Evolutionary conservation across 306 rosid genomes (phyloP).

Genomic region (Malus sylvestris): DNA sequence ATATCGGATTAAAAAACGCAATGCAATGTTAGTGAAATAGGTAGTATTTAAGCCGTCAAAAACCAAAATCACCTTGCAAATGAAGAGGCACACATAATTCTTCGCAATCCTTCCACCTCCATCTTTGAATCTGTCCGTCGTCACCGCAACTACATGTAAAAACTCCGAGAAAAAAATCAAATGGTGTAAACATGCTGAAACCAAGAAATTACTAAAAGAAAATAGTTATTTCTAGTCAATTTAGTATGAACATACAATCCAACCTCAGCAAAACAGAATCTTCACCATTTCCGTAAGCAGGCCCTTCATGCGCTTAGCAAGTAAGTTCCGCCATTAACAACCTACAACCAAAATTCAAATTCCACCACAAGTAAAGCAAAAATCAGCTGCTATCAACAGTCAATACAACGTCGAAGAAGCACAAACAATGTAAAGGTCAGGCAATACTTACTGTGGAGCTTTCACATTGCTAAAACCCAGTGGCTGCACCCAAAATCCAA

Average conservation of each 20-base stretch:
- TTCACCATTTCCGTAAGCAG: constrained; percentile 59
- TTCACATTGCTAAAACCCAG: constrained; percentile 34
- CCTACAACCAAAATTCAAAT: constrained; percentile 25
- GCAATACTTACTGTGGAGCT: constrained; percentile 42
- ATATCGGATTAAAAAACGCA: background rate
- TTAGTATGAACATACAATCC: background rate
- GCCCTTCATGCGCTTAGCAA: constrained; percentile 76
- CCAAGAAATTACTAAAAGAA: background rate
- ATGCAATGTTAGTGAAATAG: background rate
- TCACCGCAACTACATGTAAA: constrained; percentile 69
- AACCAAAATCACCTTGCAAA: constrained; percentile 38
- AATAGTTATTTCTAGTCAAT: background rate
- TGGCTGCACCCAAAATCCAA: constrained; percentile 40
- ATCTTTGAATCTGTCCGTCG: constrained; percentile 82
- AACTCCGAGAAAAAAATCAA: background rate
- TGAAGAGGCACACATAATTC: constrained; percentile 32
- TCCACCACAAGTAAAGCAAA: constrained; percentile 21
- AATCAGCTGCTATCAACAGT: constrained; percentile 5
- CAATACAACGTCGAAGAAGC: background rate
- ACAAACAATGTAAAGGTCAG: background rate
- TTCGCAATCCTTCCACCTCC: constrained; percentile 75
- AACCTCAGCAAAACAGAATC: constrained; percentile 70
- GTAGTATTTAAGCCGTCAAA: background rate
- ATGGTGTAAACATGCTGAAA: too few species aligned
- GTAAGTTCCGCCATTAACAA: constrained; percentile 52